Conservation (phyloP, 1,284 basidiomycete species). For the Psilocybe mexicana region DNA sequence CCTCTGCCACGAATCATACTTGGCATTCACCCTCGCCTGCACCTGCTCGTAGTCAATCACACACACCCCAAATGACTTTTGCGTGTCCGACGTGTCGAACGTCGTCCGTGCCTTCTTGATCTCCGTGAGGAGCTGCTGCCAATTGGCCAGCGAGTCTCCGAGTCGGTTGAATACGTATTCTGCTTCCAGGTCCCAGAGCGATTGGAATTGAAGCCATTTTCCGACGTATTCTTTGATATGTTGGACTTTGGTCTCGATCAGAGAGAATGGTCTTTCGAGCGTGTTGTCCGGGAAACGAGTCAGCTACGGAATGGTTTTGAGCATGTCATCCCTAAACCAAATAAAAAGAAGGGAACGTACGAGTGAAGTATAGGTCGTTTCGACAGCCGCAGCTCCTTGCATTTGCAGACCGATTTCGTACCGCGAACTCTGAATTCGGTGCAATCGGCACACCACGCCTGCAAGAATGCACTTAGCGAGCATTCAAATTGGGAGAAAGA, state of each 20-base stretch:
- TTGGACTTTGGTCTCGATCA: constrained; percentile 89
- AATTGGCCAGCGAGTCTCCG: constrained; percentile 89
- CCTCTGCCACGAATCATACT: constrained; percentile 97
- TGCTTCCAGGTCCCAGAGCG: constrained; percentile 96
- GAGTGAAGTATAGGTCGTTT: constrained; percentile 82
- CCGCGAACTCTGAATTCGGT: constrained; percentile 88
- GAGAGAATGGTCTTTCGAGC: constrained; percentile 79
- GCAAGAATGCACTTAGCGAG: background rate
- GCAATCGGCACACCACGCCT: constrained; percentile 87
- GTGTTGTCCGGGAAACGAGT: constrained; percentile 75
- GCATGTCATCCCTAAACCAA: background rate
- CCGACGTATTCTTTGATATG: constrained; percentile 89
- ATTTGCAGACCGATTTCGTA: constrained; percentile 96
- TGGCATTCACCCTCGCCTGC: constrained; percentile 95
- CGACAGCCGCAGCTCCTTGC: constrained; percentile 60
- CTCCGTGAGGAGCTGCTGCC: constrained; percentile 94
- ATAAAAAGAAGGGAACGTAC: constrained; percentile 44
- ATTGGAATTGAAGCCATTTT: constrained; percentile 99
- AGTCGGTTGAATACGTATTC: constrained; percentile 95
- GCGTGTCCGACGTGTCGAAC: constrained; percentile 95
- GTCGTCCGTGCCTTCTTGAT: constrained; percentile 96
- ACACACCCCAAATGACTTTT: constrained; percentile 87
- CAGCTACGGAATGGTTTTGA: constrained; percentile 50
- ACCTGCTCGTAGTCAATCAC: constrained; percentile 98
- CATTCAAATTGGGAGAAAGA: background rate